A percentile compares a stretch with the other conserved stretches of the same genome.
Conservation (phyloP, 345 rosid species). For the Crucihimalaya himalaica region DNA sequence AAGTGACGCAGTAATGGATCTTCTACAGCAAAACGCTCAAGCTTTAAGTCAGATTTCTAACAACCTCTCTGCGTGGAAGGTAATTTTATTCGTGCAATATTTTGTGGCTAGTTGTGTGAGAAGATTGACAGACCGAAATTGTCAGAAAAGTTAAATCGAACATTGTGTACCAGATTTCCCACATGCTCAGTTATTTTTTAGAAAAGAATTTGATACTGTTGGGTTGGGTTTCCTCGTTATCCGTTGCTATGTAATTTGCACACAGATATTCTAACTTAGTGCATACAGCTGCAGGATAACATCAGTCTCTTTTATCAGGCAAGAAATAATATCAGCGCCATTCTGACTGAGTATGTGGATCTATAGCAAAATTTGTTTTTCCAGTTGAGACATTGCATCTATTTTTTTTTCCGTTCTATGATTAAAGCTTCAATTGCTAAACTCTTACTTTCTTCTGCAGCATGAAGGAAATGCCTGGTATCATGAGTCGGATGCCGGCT, state of each 20-base stretch:
- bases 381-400: slow-evolving; percentile 15
- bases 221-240: slow-evolving; percentile 8
- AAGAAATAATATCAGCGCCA: slow-evolving; percentile 70
- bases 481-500: slow-evolving; percentile 93
- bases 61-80: slow-evolving; percentile 77
- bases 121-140: neutral
- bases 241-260: neutral
- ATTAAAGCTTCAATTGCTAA: slow-evolving; percentile 24
- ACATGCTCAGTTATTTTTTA: slow-evolving; percentile 1
- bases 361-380: slow-evolving; percentile 23
- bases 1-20: slow-evolving; percentile 61
- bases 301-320: slow-evolving; percentile 62
- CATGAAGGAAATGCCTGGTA: slow-evolving; percentile 85
- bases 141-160: neutral
- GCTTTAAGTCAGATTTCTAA: slow-evolving; percentile 67
- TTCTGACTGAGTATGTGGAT: slow-evolving; percentile 73
- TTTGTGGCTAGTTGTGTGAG: slow-evolving; percentile 13
- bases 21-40: slow-evolving; percentile 73
- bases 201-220: slow-evolving; percentile 6
- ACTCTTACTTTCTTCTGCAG: slow-evolving; percentile 48
- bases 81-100: slow-evolving; percentile 35
- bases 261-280: slow-evolving; percentile 25
- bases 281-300: slow-evolving; percentile 85
- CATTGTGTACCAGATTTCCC: neutral
- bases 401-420: slow-evolving; percentile 13